These are phyloP conservation scores for Globisporangium mamillatum DNA, from an alignment of 352 stramenopile species.

Conservation along the genomic window DNA sequence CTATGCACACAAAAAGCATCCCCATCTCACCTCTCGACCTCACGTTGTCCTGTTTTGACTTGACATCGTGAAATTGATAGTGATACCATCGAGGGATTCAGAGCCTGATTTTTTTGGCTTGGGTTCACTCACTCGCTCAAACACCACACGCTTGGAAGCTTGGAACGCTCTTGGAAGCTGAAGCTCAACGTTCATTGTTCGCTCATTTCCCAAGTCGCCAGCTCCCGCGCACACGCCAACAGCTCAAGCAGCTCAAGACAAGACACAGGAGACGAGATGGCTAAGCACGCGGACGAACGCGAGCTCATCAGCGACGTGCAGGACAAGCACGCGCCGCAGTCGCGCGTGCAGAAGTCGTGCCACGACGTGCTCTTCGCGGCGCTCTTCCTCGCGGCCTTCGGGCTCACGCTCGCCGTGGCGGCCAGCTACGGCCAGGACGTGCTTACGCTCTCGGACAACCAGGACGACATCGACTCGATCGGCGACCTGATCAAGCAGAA, in stretches of 20 bases:
- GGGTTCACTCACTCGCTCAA: slow-evolving; percentile 2
- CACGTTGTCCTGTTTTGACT: not conserved
- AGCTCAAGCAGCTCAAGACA: not conserved
- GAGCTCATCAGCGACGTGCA: slow-evolving; percentile 16
- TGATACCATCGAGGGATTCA: not conserved
- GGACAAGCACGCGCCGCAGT: slow-evolving; percentile 20
- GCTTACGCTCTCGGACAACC: slow-evolving; percentile 20
- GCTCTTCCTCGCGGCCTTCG: slow-evolving; percentile 24
- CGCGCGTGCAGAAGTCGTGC: slow-evolving; percentile 27
- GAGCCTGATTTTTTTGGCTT: not conserved
- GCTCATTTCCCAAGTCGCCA: slow-evolving; percentile 7
- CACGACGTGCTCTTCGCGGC: slow-evolving; percentile 24
- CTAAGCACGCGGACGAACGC: slow-evolving; percentile 14
- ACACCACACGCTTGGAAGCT: not conserved
- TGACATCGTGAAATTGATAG: not conserved
- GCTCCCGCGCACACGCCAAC: not conserved
- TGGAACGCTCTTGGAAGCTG: not conserved
- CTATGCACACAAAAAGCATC: not conserved
- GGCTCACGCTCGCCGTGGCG: slow-evolving; percentile 22
- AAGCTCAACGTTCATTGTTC: not conserved
- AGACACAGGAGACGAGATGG: slow-evolving; percentile 2
- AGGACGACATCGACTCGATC: slow-evolving; percentile 24
- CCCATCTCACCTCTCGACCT: not conserved
- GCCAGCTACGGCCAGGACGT: slow-evolving; percentile 23
- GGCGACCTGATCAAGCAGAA: slow-evolving; percentile 35